Percentiles rank a stretch among this genome's conserved stretches.
These are phyloP conservation scores for Cercospora janseana DNA, from an alignment of 2,329 filamentous ascomycete genomes.

Conservation along the genomic window DNA sequence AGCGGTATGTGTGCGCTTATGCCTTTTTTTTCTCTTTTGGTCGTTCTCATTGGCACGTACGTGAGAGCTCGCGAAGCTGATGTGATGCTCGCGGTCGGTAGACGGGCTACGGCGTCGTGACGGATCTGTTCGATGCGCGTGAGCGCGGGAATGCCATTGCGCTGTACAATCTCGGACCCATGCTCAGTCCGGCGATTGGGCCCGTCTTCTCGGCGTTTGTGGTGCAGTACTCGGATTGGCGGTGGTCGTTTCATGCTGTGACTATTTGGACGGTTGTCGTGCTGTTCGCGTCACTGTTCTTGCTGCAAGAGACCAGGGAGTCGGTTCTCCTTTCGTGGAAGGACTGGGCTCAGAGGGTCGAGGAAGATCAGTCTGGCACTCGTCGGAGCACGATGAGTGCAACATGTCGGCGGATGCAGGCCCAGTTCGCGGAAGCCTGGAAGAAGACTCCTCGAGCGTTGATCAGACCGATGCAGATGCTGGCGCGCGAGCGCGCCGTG, in stretches of 20 bases:
- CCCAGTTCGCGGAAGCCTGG: slow-evolving; percentile 41
- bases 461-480: neutral
- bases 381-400: neutral
- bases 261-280: neutral
- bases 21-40: slow-evolving; percentile 38
- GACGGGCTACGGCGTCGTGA: slow-evolving; percentile 43
- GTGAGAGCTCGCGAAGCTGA: slow-evolving; percentile 39
- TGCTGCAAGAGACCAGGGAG: neutral
- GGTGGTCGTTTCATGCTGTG: neutral
- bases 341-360: neutral
- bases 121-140: neutral
- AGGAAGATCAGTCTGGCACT: neutral
- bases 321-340: neutral
- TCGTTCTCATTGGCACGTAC: too few relatives aligned
- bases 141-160: slow-evolving; percentile 34
- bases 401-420: slow-evolving; percentile 35
- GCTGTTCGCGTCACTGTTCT: neutral
- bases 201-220: neutral
- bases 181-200: neutral
- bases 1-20: slow-evolving; percentile 46
- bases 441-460: slow-evolving; percentile 15
- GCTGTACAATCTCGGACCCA: neutral
- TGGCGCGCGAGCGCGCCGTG: neutral
- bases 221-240: neutral
- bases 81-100: slow-evolving; percentile 42